Evolutionary conservation across 352 stramenopile species (phyloP), one percentile per base, ranked within the genome.

Genomic region (Phytophthora chlamydospora): DNA sequence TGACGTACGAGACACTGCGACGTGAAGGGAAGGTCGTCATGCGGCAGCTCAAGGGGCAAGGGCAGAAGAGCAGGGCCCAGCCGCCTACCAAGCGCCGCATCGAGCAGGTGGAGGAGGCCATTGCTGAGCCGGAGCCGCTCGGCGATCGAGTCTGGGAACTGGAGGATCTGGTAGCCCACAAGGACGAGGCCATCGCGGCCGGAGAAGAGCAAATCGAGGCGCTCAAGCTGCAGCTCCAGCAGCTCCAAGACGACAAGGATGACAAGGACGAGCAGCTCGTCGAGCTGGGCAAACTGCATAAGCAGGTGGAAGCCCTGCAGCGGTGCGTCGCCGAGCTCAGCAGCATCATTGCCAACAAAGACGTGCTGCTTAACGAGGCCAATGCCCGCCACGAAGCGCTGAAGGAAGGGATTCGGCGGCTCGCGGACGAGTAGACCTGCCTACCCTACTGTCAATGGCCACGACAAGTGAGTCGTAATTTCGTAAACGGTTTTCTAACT

Each of bases 301-400:
- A 61, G 41, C 42, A 62, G 50, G 31, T 41, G 50, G 42, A 62
- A 16, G 40, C 50, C 1, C 34, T 67, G 3, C 43, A 62, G 21
- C 50, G 56, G 12, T 67, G 58, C 36, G 38, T 67, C 42, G 56
- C 35, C 34, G 51, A 62, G 19, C 58, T 67, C 35, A 61, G 51
- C 38, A 43, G 42, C 38, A 62, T 67, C 33, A 67, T 67, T 33
- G 51, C 43, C 27, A 56, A 21, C 31, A 62, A 67, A 14, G 58
- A 67, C n/a, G 19, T 40, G 19, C 31, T 46, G 6, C 32, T 67
- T 17, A 16, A 21, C 12, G 51, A 57, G 42, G 43, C 59, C 31
- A 62, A 44, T 14, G 21, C 14, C 3, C 51, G 38, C 7, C 56
- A 61, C n/a, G 58, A 61, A 17, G 32, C 27, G 5, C 14, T 66